Percentiles rank a stretch among this genome's conserved stretches.
These are phyloP conservation scores for Phylloporus scabripes DNA, from an alignment of 768 basidiomycete species.

Conservation along the genomic window DNA sequence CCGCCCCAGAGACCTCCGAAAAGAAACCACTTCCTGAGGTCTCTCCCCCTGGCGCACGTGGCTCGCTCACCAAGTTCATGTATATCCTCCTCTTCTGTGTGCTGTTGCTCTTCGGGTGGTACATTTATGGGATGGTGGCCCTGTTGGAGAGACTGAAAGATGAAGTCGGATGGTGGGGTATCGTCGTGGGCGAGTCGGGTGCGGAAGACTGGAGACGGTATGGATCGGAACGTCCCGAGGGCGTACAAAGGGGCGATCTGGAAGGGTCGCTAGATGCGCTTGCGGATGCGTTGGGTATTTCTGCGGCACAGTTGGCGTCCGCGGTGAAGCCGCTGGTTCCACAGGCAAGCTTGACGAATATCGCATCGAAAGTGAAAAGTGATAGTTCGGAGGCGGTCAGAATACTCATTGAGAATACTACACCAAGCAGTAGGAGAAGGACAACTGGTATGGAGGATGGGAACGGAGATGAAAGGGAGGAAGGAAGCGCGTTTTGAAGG, in stretches of 20 bases:
- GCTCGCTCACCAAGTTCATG: conserved; percentile 36
- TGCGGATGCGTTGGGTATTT: conserved; percentile 58
- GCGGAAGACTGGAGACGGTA: not conserved
- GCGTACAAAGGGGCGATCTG: conserved; percentile 29
- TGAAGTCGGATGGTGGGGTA: conserved; percentile 55
- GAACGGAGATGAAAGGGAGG: not conserved
- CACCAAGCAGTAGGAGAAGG: not conserved
- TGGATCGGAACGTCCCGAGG: not conserved
- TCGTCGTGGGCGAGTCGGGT: conserved; percentile 4
- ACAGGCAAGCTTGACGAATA: conserved; percentile 52
- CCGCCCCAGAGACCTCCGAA: not conserved
- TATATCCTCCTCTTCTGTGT: conserved; percentile 42
- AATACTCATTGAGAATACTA: conserved; percentile 24
- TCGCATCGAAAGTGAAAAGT: conserved; percentile 40
- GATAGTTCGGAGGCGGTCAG: conserved; percentile 39
- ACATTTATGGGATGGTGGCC: conserved; percentile 42
- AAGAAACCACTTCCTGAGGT: not conserved
- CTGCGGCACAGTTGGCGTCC: conserved; percentile 52
- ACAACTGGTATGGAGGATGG: not conserved
- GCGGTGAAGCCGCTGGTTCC: conserved; percentile 60
- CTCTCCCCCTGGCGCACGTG: conserved; percentile 1
- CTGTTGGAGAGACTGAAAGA: conserved; percentile 43
- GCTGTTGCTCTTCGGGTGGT: conserved; percentile 43
- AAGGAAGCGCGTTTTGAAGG: not conserved
- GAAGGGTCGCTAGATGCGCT: conserved; percentile 56